Conservation (phyloP, 176 grass and related monocot genomes). For the Lolium rigidum region DNA sequence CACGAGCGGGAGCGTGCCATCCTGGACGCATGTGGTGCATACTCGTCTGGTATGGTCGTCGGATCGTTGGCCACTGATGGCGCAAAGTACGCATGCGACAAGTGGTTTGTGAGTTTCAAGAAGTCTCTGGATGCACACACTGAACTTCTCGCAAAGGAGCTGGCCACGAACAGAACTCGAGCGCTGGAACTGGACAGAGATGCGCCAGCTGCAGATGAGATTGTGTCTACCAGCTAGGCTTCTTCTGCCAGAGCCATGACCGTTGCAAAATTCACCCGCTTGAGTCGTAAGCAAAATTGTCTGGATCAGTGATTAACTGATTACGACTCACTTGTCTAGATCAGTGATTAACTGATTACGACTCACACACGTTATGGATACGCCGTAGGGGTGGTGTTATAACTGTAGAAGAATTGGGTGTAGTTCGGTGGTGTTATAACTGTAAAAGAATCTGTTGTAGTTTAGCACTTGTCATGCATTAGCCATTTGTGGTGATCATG, state of each 20-base stretch:
- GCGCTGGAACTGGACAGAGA: conserved; percentile 20
- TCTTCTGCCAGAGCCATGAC: conserved; percentile 19
- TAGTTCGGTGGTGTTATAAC: neutral
- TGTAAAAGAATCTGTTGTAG: neutral
- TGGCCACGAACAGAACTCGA: conserved; percentile 40
- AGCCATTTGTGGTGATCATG: neutral
- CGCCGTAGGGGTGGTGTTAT: neutral
- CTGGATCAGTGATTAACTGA: no score
- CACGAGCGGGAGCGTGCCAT: conserved; percentile 35
- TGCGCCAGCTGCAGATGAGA: conserved; percentile 25
- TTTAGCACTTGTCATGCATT: conserved; percentile 14
- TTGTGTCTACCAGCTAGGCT: conserved; percentile 37
- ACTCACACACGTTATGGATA: neutral
- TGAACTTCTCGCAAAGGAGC: conserved; percentile 52
- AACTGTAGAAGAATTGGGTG: neutral
- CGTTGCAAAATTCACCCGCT: conserved; percentile 11
- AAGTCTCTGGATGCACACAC: conserved; percentile 39
- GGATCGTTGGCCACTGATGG: conserved; percentile 41
- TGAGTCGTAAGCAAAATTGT: conserved; percentile 20
- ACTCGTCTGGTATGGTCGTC: conserved; percentile 53
- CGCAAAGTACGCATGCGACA: conserved; percentile 35
- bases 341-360: neutral
- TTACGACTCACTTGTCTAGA: no score
- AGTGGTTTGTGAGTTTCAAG: conserved; percentile 55
- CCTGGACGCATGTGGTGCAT: conserved; percentile 52